phyloP scores from a whole-genome alignment of 768 basidiomycete genomes.

The Myochromella boudieri region DNA sequence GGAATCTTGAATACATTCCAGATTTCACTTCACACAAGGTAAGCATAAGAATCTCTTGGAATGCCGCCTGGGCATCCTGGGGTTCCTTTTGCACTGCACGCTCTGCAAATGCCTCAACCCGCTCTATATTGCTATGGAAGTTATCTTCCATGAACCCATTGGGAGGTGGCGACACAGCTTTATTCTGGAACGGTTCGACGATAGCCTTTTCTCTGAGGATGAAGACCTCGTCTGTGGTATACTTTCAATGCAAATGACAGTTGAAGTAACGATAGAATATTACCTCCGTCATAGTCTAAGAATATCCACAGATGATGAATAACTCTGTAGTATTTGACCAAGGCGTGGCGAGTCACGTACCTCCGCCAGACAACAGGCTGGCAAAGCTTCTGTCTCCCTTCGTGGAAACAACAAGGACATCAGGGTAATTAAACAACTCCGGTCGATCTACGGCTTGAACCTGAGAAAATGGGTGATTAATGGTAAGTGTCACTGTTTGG shows the following conservation, averaged over 20 bases:
- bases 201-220: conserved; percentile 44
- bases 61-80: conserved; percentile 32
- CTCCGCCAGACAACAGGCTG: conserved; percentile 71
- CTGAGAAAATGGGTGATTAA: conserved; percentile 28
- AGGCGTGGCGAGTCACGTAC: conserved; percentile 35
- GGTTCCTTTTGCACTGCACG: conserved; percentile 22
- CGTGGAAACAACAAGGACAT: conserved; percentile 60
- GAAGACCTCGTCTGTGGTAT: conserved; percentile 55
- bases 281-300: conserved; percentile 84
- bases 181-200: conserved; percentile 49
- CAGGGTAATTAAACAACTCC: conserved; percentile 47
- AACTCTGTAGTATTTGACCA: neutral
- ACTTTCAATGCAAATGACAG: no score
- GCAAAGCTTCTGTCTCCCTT: conserved; percentile 60
- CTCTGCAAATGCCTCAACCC: conserved; percentile 42
- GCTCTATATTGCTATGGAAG: conserved; percentile 54
- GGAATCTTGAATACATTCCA: conserved; percentile 62
- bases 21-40: conserved; percentile 52
- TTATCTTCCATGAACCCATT: conserved; percentile 35
- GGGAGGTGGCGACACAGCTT: conserved; percentile 42
- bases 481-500: neutral
- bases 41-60: conserved; percentile 47
- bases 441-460: conserved; percentile 57
- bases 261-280: conserved; percentile 12
- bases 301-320: neutral